A percentile compares a stretch with the other conserved stretches of the same genome.
Conservation (phyloP, 2,329 filamentous ascomycete genomes). For the Pestalotiopsis fici region DNA sequence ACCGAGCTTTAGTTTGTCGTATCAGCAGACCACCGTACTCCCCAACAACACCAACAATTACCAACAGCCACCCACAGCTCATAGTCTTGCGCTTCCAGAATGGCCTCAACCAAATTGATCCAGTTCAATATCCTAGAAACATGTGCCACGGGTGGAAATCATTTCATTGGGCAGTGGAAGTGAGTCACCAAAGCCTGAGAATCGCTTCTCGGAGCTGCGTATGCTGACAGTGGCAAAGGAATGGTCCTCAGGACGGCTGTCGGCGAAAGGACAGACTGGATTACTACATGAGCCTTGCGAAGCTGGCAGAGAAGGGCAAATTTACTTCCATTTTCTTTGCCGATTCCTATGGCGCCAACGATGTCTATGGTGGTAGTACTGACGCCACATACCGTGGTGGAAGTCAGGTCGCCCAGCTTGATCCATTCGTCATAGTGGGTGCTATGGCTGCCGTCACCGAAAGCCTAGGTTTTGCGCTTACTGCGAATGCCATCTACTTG, state of each 20-base stretch:
- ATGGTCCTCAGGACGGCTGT: not conserved
- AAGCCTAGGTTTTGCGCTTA: not conserved
- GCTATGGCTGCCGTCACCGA: not conserved
- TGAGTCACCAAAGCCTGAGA: not conserved
- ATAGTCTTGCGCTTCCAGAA: too few species aligned
- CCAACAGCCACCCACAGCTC: too few species aligned
- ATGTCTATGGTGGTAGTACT: not conserved
- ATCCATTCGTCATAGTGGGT: not conserved
- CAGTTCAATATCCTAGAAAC: not conserved
- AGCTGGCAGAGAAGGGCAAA: not conserved
- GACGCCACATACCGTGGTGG: not conserved
- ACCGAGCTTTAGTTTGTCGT: too few species aligned
- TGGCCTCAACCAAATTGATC: not conserved
- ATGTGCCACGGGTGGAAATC: not conserved
- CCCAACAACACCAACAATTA: too few species aligned
- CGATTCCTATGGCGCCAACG: not conserved
- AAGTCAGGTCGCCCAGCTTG: not conserved
- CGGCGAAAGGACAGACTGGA: not conserved
- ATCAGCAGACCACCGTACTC: too few species aligned
- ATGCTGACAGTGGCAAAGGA: not conserved
- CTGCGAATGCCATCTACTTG: not conserved
- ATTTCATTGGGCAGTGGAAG: not conserved
- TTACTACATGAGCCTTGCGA: not conserved
- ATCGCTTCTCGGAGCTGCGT: not conserved
- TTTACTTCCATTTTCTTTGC: not conserved